These are phyloP conservation scores for Fraxinus platypoda DNA, from an alignment of 305 asterid genomes.

Conservation along the genomic window DNA sequence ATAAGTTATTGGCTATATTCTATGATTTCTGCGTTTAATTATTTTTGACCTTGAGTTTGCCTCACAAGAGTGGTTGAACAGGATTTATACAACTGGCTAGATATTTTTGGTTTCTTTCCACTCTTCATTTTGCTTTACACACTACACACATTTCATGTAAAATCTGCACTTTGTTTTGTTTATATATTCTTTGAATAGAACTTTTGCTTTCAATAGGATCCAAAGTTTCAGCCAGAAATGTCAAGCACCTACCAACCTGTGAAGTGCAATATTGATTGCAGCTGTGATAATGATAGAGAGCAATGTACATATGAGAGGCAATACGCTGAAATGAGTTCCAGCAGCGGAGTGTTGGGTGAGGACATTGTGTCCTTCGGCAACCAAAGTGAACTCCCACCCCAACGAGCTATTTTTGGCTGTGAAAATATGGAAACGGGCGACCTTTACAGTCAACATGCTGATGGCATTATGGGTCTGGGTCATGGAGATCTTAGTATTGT, in stretches of 20 bases:
- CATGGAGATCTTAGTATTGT: conserved; percentile 96
- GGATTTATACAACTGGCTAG: not conserved
- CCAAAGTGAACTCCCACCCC: conserved; percentile 79
- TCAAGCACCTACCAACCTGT: conserved; percentile 76
- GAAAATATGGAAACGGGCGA: conserved; percentile 95
- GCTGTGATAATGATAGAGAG: conserved; percentile 66
- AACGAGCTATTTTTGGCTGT: conserved; percentile 91
- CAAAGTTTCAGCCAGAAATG: conserved; percentile 76
- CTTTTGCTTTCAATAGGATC: conserved; percentile 56
- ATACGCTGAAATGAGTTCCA: conserved; percentile 96
- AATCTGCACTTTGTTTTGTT: not conserved
- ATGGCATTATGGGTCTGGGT: conserved; percentile 96
- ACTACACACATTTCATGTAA: not conserved
- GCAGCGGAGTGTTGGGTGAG: conserved; percentile 89
- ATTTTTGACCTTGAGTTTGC: not conserved
- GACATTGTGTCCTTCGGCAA: conserved; percentile 90
- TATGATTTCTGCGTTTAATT: too few species aligned
- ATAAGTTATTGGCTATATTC: too few species aligned
- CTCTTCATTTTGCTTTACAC: not conserved
- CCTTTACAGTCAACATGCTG: conserved; percentile 92
- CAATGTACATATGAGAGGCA: conserved; percentile 78
- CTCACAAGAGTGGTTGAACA: not conserved
- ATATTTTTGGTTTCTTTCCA: not conserved
- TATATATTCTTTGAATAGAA: conserved; percentile 8
- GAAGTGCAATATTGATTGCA: conserved; percentile 80